A percentile compares a stretch with the other conserved stretches of the same genome.
Evolutionary conservation across 2,329 filamentous ascomycete genomes (phyloP).

Genomic region (Colletotrichum agaves): DNA sequence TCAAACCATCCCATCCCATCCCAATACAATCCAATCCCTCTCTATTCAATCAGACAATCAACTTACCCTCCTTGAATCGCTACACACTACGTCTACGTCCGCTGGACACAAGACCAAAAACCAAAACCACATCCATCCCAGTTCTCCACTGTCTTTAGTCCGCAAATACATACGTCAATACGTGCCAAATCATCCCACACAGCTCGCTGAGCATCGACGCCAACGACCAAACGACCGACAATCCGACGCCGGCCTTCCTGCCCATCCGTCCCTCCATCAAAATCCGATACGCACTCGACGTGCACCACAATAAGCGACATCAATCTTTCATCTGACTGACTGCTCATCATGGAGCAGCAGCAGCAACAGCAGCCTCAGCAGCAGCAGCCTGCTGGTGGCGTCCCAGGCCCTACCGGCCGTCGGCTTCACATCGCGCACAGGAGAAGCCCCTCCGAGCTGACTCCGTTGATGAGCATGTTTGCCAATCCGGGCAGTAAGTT

Average conservation of each 20-base stretch:
- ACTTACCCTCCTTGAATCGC: constrained; percentile 36
- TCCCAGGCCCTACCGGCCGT: constrained; percentile 82
- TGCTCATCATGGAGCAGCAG: constrained; percentile 68
- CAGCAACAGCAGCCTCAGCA: constrained; percentile 52
- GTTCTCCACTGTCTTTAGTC: constrained; percentile 39
- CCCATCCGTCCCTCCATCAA: constrained; percentile 11
- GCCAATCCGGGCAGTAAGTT: constrained; percentile 72
- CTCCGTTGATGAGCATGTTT: constrained; percentile 95
- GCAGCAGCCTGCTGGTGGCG: constrained; percentile 64
- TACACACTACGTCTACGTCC: constrained; percentile 20
- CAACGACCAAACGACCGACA: constrained; percentile 30
- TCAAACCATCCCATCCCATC: constrained; percentile 29
- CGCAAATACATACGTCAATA: constrained; percentile 37
- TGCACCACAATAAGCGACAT: constrained; percentile 52
- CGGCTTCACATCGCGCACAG: constrained; percentile 97
- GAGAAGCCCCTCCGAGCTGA: constrained; percentile 96
- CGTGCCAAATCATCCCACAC: constrained; percentile 38
- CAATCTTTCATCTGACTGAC: constrained; percentile 42
- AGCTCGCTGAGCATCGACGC: constrained; percentile 24
- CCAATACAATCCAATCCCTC: constrained; percentile 32
- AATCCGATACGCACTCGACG: constrained; percentile 49
- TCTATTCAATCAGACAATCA: constrained; percentile 29
- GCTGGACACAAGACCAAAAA: constrained; percentile 24
- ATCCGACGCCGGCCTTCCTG: constrained; percentile 32
- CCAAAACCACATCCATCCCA: constrained; percentile 37